Percentiles rank a stretch among this genome's conserved stretches.
Conservation (phyloP, 345 rosid species). For the Linum usitatissimum region DNA sequence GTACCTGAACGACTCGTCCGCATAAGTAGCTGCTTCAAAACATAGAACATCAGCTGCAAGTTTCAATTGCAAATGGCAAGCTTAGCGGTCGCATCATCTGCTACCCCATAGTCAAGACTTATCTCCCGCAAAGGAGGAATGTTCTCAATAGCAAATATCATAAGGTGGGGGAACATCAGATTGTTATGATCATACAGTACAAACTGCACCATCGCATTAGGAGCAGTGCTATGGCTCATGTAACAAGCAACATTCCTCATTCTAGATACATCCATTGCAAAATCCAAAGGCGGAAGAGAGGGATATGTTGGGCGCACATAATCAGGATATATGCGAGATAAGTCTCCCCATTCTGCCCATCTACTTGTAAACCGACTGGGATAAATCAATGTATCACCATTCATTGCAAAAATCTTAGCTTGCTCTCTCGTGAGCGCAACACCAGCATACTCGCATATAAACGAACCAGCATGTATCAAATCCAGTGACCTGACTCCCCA, state of each 20-base stretch:
- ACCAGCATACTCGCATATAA: conserved; percentile 85
- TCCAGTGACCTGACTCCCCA: conserved; percentile 94
- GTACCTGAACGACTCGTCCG: conserved; percentile 6
- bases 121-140: conserved; percentile 87
- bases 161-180: conserved; percentile 78
- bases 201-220: conserved; percentile 76
- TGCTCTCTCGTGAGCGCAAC: conserved; percentile 82
- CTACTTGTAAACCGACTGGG: conserved; percentile 57
- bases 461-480: conserved; percentile 78
- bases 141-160: conserved; percentile 84
- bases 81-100: conserved; percentile 68
- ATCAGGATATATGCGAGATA: conserved; percentile 51
- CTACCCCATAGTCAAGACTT: conserved; percentile 88
- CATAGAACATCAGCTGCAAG: conserved; percentile 11
- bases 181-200: conserved; percentile 81
- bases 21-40: conserved; percentile 15
- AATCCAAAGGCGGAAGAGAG: conserved; percentile 71
- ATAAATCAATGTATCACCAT: conserved; percentile 66
- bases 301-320: conserved; percentile 51
- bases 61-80: conserved; percentile 61
- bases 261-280: conserved; percentile 86
- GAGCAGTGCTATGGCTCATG: conserved; percentile 72
- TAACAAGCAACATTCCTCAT: conserved; percentile 94
- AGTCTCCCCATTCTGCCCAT: conserved; percentile 87
- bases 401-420: conserved; percentile 66